Evolutionary conservation across 1,139 yeast species (phyloP).

Genomic region (Yamadazyma siamensis): DNA sequence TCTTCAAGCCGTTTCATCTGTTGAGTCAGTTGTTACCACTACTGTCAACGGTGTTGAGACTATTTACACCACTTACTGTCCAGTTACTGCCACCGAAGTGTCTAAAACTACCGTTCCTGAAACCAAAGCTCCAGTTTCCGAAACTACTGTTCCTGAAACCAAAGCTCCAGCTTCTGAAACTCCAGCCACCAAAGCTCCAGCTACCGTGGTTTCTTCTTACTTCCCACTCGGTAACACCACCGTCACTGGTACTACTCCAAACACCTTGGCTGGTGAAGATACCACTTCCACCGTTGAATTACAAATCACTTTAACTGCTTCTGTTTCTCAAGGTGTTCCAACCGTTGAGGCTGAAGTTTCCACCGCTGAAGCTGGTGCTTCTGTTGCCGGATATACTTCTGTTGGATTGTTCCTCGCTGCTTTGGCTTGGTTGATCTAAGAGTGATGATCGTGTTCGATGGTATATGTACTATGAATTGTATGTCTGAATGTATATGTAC

Average conservation of each 20-base stretch:
- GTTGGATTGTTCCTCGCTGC: slow-evolving; percentile 14
- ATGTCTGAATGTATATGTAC: too few relatives aligned
- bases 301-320: slow-evolving; percentile 14
- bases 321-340: slow-evolving; percentile 18
- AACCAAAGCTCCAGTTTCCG: slow-evolving; percentile 11
- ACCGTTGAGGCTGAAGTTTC: slow-evolving; percentile 17
- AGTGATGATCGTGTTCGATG: background rate
- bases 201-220: slow-evolving; percentile 7
- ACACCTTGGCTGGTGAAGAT: slow-evolving; percentile 23
- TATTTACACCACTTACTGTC: slow-evolving; percentile 31
- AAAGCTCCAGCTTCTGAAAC: slow-evolving; percentile 5
- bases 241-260: slow-evolving; percentile 23
- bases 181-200: slow-evolving; percentile 7
- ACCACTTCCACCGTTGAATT: slow-evolving; percentile 14
- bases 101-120: slow-evolving; percentile 10
- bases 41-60: slow-evolving; percentile 22
- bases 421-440: slow-evolving; percentile 12
- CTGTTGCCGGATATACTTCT: slow-evolving; percentile 20
- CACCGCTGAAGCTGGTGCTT: slow-evolving; percentile 22
- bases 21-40: slow-evolving; percentile 19
- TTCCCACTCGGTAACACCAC: slow-evolving; percentile 10
- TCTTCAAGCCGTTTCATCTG: slow-evolving; percentile 16
- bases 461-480: too few relatives aligned
- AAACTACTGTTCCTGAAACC: slow-evolving; percentile 11
- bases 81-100: slow-evolving; percentile 15